Evolutionary conservation across 169 alveolate species (phyloP).

Genomic region (Plasmodium fragile): DNA sequence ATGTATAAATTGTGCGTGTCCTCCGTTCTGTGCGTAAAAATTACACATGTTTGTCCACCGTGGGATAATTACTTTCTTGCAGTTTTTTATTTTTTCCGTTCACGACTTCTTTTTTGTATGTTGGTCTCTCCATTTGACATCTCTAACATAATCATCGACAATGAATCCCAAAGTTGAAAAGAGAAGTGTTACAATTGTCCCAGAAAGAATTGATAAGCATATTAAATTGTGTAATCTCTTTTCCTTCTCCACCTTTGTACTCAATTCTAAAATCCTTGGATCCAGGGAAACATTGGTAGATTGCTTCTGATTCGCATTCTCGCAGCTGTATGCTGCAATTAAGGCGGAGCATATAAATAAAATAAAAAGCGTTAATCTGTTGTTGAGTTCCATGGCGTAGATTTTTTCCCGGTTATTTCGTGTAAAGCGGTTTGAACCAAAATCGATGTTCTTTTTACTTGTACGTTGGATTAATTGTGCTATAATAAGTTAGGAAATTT

Average conservation of each 20-base stretch:
- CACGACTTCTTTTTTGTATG: not conserved
- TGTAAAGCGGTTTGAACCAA: not conserved
- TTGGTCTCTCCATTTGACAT: not conserved
- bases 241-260: constrained; percentile 6
- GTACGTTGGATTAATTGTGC: not conserved
- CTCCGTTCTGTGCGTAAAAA: not conserved
- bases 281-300: not conserved
- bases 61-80: not conserved
- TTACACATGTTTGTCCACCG: not conserved
- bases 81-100: not conserved
- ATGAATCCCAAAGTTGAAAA: constrained; percentile 2
- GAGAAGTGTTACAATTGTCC: not conserved
- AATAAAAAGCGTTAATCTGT: not conserved
- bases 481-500: not conserved
- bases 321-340: constrained; percentile 4
- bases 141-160: constrained; percentile 6
- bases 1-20: not conserved
- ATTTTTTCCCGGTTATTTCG: not conserved
- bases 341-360: constrained; percentile 2
- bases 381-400: not conserved
- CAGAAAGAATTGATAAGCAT: not conserved
- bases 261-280: constrained; percentile 21
- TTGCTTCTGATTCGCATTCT: not conserved
- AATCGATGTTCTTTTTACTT: not conserved
- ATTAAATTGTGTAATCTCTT: constrained; percentile 5